Evolutionary conservation across 768 basidiomycete genomes (phyloP).

Genomic region (Podaxis pistillaris): DNA sequence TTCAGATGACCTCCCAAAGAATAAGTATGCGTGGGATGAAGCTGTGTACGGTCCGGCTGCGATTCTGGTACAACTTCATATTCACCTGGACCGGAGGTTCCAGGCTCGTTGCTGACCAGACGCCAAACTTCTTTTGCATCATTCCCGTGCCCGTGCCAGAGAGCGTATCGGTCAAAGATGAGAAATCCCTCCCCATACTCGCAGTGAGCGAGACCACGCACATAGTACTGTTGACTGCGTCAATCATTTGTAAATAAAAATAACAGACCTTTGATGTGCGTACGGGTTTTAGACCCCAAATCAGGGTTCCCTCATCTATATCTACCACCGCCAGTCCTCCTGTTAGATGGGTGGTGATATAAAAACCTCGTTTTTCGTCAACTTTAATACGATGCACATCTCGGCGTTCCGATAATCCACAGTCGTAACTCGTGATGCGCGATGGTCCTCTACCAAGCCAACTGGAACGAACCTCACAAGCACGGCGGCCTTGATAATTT

Average conservation of each 20-base stretch:
- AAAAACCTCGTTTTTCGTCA: conserved; percentile 58
- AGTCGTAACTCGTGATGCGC: conserved; percentile 32
- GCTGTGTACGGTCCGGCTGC: conserved; percentile 15
- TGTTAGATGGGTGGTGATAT: conserved; percentile 52
- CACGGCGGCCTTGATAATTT: conserved; percentile 41
- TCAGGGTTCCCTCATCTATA: conserved; percentile 39
- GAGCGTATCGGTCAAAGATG: conserved; percentile 60
- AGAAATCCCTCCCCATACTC: conserved; percentile 75
- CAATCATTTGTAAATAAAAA: neutral
- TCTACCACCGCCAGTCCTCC: conserved; percentile 65
- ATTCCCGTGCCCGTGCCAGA: neutral
- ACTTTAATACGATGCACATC: conserved; percentile 74
- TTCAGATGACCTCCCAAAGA: neutral
- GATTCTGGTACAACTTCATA: conserved; percentile 13
- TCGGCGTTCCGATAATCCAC: conserved; percentile 32
- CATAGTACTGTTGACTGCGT: conserved; percentile 28
- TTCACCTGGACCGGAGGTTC: conserved; percentile 1
- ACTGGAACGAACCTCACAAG: conserved; percentile 38
- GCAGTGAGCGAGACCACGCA: conserved; percentile 60
- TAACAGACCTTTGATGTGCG: neutral
- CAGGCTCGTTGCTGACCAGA: conserved; percentile 30
- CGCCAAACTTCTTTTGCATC: conserved; percentile 73
- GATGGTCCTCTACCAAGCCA: conserved; percentile 58
- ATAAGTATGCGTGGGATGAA: conserved; percentile 1
- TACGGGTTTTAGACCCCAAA: conserved; percentile 67